A percentile compares a stretch with the other conserved stretches of the same genome.
phyloP scores from a whole-genome alignment of 2,329 filamentous ascomycete genomes.

The Aspergillus sp. region DNA sequence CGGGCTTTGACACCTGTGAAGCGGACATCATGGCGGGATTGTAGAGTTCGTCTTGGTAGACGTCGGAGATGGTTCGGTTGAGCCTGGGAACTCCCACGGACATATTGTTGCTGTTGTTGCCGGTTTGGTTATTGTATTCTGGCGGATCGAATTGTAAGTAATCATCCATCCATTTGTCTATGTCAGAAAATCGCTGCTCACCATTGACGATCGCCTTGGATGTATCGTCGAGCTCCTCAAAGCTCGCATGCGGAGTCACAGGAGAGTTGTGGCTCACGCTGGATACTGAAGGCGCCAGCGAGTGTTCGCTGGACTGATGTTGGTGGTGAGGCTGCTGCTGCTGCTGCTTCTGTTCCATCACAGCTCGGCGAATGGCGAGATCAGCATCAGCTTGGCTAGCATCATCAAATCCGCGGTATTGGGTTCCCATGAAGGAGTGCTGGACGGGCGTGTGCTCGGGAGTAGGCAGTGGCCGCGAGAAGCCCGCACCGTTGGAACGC shows the following conservation, averaged over 20 bases:
- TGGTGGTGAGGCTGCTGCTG: conserved; percentile 33
- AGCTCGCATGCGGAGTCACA: conserved; percentile 57
- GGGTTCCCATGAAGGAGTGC: conserved; percentile 47
- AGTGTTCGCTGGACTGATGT: conserved; percentile 46
- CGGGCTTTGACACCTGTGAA: conserved; percentile 37
- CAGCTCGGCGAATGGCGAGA: conserved; percentile 58
- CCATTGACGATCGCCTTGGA: conserved; percentile 52
- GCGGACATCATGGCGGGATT: conserved; percentile 49
- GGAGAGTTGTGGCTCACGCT: conserved; percentile 61
- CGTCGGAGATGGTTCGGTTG: conserved; percentile 80
- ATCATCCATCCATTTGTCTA: conserved; percentile 54
- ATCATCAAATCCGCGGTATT: conserved; percentile 49
- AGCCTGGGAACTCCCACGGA: conserved; percentile 65
- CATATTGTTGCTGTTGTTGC: conserved; percentile 25
- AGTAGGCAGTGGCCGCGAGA: conserved; percentile 54
- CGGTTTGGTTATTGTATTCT: conserved; percentile 51
- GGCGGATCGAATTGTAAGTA: conserved; percentile 64
- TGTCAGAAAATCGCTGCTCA: conserved; percentile 46
- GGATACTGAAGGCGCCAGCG: conserved; percentile 58
- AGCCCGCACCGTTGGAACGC: conserved; percentile 36
- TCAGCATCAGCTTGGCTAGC: conserved; percentile 48
- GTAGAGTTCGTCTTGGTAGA: conserved; percentile 81
- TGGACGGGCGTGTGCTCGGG: conserved; percentile 55
- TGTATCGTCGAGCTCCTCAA: conserved; percentile 53
- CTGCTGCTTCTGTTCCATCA: conserved; percentile 48